phyloP scores from a whole-genome alignment of 768 basidiomycete genomes.

The Suillus brevipes region DNA sequence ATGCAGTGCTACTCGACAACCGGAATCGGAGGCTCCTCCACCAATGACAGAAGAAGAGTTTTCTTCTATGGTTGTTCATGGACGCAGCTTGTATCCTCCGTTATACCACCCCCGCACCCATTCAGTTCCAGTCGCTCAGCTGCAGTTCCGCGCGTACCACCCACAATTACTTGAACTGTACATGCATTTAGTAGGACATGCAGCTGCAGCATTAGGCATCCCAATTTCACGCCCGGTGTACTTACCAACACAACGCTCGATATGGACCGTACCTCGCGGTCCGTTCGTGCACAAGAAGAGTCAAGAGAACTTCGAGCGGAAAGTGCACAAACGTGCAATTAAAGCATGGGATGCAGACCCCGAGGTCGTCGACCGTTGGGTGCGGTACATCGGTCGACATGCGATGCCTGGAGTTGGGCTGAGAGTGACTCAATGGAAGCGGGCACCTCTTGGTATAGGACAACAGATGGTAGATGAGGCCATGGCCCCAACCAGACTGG shows the following conservation, averaged over 20 bases:
- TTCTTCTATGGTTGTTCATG: constrained; percentile 60
- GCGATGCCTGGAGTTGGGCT: constrained; percentile 86
- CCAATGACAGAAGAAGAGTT: constrained; percentile 39
- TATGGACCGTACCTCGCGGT: constrained; percentile 84
- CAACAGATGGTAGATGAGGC: constrained; percentile 37
- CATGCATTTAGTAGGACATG: constrained; percentile 80
- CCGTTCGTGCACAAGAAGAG: constrained; percentile 93
- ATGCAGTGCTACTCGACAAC: neutral
- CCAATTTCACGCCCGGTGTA: constrained; percentile 64
- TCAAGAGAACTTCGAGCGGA: constrained; percentile 93
- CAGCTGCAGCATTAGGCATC: constrained; percentile 82
- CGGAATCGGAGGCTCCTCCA: constrained; percentile 7
- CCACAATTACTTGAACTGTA: constrained; percentile 70
- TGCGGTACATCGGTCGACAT: constrained; percentile 74
- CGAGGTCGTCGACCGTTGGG: constrained; percentile 77
- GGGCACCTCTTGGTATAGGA: constrained; percentile 55
- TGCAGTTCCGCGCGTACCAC: constrained; percentile 84
- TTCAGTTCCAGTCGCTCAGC: constrained; percentile 71
- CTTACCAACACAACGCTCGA: constrained; percentile 71
- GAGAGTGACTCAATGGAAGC: constrained; percentile 76
- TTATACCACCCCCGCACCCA: constrained; percentile 61
- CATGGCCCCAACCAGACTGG: constrained; percentile 35
- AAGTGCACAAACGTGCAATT: constrained; percentile 79
- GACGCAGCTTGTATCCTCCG: constrained; percentile 57
- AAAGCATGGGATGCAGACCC: constrained; percentile 89